Conservation (phyloP, 495 filamentous ascomycete genomes). For the Cercophora newfieldiana region DNA sequence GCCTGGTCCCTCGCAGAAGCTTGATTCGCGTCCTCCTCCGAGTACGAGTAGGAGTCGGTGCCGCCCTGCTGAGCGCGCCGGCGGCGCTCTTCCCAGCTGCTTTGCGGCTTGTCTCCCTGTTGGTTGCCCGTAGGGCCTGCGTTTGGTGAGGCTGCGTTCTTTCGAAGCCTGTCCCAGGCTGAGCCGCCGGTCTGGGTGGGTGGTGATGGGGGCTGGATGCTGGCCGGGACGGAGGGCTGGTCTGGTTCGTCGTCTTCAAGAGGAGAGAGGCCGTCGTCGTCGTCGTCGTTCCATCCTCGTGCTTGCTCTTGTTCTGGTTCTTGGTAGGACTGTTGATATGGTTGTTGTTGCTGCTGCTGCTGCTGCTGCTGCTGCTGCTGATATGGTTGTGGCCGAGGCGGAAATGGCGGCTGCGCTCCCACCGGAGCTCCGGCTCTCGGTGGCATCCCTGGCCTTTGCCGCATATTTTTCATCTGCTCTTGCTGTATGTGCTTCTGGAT, state of each 20-base stretch:
- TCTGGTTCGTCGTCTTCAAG: background rate
- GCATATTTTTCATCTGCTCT: too few species aligned
- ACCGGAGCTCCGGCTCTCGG: too few species aligned
- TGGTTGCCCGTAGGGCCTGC: background rate
- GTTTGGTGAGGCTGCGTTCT: slow-evolving; percentile 12
- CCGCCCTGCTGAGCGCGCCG: slow-evolving; percentile 17
- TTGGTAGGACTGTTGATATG: background rate
- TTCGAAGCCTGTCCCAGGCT: slow-evolving; percentile 43
- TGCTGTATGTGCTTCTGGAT: too few species aligned
- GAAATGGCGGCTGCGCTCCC: too few species aligned
- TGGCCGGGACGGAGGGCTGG: background rate
- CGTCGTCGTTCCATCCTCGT: too few species aligned
- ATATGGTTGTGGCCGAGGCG: background rate
- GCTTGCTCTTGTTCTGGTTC: background rate
- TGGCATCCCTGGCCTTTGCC: too few species aligned
- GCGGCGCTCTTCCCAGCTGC: slow-evolving; percentile 23
- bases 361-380: background rate
- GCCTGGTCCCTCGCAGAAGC: slow-evolving; percentile 43
- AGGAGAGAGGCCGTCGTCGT: background rate
- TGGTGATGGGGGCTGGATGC: background rate
- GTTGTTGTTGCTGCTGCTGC: background rate
- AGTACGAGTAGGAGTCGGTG: slow-evolving; percentile 38
- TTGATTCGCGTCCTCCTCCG: slow-evolving; percentile 36
- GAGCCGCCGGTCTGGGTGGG: slow-evolving; percentile 24
- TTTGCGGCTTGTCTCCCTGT: slow-evolving; percentile 1